These are phyloP conservation scores for Xanthoparmelia taractica DNA, from an alignment of 495 filamentous ascomycete genomes.

Conservation along the genomic window DNA sequence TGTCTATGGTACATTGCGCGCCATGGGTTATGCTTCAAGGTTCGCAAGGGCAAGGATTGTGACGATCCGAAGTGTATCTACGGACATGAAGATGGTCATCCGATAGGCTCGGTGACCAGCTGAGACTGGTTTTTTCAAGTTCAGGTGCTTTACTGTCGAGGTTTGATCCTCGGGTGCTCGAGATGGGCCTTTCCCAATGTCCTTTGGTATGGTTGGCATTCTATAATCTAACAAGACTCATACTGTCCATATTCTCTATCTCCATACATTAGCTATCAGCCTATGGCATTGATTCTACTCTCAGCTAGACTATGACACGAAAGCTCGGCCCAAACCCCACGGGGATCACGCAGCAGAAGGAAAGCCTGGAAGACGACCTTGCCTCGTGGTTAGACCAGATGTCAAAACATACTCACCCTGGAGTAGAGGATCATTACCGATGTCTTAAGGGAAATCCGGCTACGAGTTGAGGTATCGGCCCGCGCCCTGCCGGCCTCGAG, in stretches of 20 bases:
- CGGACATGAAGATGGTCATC: conserved; percentile 2
- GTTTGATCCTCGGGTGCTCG: neutral
- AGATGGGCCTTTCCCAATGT: neutral
- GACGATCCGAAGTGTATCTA: conserved; percentile 18
- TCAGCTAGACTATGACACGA: too few species aligned
- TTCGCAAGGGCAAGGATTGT: conserved; percentile 16
- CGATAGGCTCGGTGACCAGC: conserved; percentile 1
- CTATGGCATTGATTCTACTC: neutral
- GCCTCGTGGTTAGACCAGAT: neutral
- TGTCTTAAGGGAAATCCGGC: neutral
- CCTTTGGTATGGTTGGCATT: neutral
- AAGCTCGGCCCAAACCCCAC: neutral
- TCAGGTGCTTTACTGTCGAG: neutral
- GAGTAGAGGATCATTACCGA: neutral
- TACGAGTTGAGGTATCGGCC: neutral
- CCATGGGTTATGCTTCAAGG: conserved; percentile 12
- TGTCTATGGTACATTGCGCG: conserved; percentile 16
- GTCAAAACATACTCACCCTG: neutral
- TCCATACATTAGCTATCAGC: neutral
- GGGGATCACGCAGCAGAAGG: neutral
- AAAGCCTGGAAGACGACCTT: neutral
- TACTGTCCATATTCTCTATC: neutral
- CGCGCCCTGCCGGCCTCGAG: neutral
- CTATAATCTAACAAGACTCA: neutral
- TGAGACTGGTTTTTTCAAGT: neutral